Percentiles rank a stretch among this genome's conserved stretches.
These are phyloP conservation scores for Glycine latifolia DNA, from an alignment of 306 rosid genomes.

Conservation along the genomic window DNA sequence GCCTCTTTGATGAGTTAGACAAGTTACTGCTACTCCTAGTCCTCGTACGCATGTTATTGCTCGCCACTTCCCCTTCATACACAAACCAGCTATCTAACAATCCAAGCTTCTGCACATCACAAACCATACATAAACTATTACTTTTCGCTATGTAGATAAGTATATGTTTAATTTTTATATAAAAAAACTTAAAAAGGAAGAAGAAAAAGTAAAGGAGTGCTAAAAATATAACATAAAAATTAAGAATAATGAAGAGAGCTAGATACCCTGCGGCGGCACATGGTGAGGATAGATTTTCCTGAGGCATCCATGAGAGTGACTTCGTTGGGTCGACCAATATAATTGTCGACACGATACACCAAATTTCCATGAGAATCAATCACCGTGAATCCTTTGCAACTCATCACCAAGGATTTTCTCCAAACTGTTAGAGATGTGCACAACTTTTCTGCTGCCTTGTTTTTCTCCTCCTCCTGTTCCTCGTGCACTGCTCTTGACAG, in stretches of 20 bases:
- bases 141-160: too few species aligned
- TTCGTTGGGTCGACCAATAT: slow-evolving; percentile 61
- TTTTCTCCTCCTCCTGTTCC: slow-evolving; percentile 45
- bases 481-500: slow-evolving; percentile 70
- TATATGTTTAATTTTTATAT: too few species aligned
- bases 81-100: slow-evolving; percentile 68
- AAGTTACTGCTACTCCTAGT: not conserved
- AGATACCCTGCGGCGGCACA: slow-evolving; percentile 72
- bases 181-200: not conserved
- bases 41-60: not conserved
- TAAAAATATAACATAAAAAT: not conserved
- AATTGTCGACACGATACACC: slow-evolving; percentile 81
- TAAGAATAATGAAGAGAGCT: not conserved
- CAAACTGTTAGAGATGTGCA: slow-evolving; percentile 71
- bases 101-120: slow-evolving; percentile 57
- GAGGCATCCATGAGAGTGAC: slow-evolving; percentile 79
- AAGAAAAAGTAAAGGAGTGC: not conserved
- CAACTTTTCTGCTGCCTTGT: slow-evolving; percentile 4
- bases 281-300: slow-evolving; percentile 73
- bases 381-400: slow-evolving; percentile 84
- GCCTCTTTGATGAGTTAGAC: slow-evolving; percentile 47
- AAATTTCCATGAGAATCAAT: slow-evolving; percentile 71
- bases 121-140: not conserved
- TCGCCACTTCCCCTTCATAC: slow-evolving; percentile 67
- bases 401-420: slow-evolving; percentile 78